Base-by-base conservation (phyloP, 176 grass and related monocot species). In the Triticum turgidum region DNA sequence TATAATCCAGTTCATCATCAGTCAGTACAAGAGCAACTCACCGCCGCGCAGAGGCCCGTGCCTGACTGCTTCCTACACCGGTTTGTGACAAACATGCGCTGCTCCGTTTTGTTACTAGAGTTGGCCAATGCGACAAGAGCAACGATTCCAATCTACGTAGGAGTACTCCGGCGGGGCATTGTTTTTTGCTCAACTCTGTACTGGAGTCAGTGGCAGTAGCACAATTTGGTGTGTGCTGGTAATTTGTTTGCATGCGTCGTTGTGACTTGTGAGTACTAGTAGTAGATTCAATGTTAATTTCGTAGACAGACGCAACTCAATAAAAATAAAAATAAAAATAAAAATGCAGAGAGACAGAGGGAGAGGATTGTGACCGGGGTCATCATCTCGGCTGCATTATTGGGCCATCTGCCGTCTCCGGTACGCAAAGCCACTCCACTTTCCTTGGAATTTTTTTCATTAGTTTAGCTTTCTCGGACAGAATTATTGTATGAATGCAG, bases 11-110 rank as follows among this genome's bases (percentile, higher is more conserved):
- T 51, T 30, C 29, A 30, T 30, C 29, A 30, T 59, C 7, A 21
- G 54, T 59, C 7, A 21, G 56, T 9, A 59, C 18, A 45, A 0
- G 11, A 47, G 13, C 44, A 47, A 47, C 17, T 75, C 9, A 47
- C 41, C 6, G 12, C 38, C 9, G 73, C 69, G 51, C 7, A 7
- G 51, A 54, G 51, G 14, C 37, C 9, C 37, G 67, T 32, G 25
- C 65, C 3, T 47, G 44, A 12, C 15, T 1, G 69, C 74, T 29
- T 34, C 74, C 20, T 54, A 76, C 61, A 62, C 35, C 9, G 30
- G 61, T 38, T 49, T 25, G 17, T 87, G 80, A 87, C 89, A 87
- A 88, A 71, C 78, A 82, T 88, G 89, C 32, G 85, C n/a, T 14
- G 15, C 11, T 13, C n/a, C 5, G 41, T 75, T 49, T 75, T 5